These are phyloP conservation scores for Aspergillus udagawae DNA, from an alignment of 2,329 filamentous ascomycete species.

Conservation along the genomic window DNA sequence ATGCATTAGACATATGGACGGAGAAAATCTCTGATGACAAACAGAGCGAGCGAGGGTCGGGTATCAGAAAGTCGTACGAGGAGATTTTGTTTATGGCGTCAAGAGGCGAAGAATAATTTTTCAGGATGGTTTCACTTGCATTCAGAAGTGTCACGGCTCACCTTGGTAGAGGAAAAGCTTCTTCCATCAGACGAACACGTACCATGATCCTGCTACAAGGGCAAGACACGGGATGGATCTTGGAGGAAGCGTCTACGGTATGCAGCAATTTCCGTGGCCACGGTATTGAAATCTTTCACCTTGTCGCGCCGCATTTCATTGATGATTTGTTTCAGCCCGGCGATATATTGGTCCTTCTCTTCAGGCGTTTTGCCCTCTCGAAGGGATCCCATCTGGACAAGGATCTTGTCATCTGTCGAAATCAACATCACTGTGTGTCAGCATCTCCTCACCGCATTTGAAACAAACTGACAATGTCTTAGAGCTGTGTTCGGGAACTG, in stretches of 20 bases:
- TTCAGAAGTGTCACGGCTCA: not conserved
- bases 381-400: slow-evolving; percentile 47
- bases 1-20: slow-evolving; percentile 5
- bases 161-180: slow-evolving; percentile 4
- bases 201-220: slow-evolving; percentile 34
- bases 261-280: slow-evolving; percentile 47
- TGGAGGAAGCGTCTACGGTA: slow-evolving; percentile 49
- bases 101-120: slow-evolving; percentile 3
- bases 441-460: slow-evolving; percentile 25
- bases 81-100: not conserved
- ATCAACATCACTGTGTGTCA: slow-evolving; percentile 40
- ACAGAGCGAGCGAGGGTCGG: slow-evolving; percentile 5
- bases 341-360: slow-evolving; percentile 42
- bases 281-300: slow-evolving; percentile 48
- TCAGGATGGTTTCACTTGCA: slow-evolving; percentile 1
- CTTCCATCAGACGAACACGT: not conserved
- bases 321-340: slow-evolving; percentile 47
- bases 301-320: slow-evolving; percentile 47
- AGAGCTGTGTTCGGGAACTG: not conserved
- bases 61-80: slow-evolving; percentile 6
- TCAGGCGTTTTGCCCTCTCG: slow-evolving; percentile 44
- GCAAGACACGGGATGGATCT: slow-evolving; percentile 43
- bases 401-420: slow-evolving; percentile 48
- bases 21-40: slow-evolving; percentile 3
- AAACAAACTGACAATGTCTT: slow-evolving; percentile 5